Evolutionary conservation across 192 early-diverging fungal genomes (phyloP).

Genomic region (Gorgonomyces haynaldii): DNA sequence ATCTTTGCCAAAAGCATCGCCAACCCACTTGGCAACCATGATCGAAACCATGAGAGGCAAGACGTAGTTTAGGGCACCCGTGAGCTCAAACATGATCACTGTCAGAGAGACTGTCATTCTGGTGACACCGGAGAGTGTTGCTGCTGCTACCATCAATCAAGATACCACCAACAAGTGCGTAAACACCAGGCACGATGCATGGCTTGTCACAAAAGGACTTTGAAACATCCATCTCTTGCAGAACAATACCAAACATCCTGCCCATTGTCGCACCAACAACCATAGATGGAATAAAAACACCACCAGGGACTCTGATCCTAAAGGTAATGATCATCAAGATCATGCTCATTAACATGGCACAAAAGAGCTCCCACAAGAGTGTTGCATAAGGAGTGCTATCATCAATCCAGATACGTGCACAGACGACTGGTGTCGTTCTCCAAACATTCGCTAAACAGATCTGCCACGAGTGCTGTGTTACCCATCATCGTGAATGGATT

Average conservation of each 20-base stretch:
- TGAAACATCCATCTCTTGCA: conserved; percentile 32
- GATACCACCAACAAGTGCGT: conserved; percentile 90
- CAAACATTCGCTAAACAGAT: conserved; percentile 44
- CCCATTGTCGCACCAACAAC: conserved; percentile 88
- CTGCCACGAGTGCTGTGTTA: conserved; percentile 35
- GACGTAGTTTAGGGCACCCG: conserved; percentile 82
- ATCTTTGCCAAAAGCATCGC: conserved; percentile 52
- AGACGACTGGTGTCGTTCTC: conserved; percentile 38
- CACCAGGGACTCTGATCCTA: conserved; percentile 39
- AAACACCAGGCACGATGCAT: conserved; percentile 90
- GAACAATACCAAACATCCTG: conserved; percentile 73
- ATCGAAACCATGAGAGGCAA: conserved; percentile 47
- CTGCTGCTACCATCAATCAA: too few relatives aligned
- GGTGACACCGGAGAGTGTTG: conserved; percentile 77
- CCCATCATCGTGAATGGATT: conserved; percentile 11
- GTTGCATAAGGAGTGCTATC: conserved; percentile 2
- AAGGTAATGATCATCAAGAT: conserved; percentile 39
- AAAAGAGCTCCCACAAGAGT: conserved; percentile 20
- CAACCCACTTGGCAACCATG: conserved; percentile 59
- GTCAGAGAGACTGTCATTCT: conserved; percentile 67
- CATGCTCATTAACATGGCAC: conserved; percentile 31
- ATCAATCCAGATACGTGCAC: conserved; percentile 20
- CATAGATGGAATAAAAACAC: conserved; percentile 76
- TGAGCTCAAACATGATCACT: conserved; percentile 98
- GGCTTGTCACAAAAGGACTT: conserved; percentile 4